Base-by-base conservation (phyloP, 2,329 filamentous ascomycete species). In the Colletotrichum cordylinicola region DNA sequence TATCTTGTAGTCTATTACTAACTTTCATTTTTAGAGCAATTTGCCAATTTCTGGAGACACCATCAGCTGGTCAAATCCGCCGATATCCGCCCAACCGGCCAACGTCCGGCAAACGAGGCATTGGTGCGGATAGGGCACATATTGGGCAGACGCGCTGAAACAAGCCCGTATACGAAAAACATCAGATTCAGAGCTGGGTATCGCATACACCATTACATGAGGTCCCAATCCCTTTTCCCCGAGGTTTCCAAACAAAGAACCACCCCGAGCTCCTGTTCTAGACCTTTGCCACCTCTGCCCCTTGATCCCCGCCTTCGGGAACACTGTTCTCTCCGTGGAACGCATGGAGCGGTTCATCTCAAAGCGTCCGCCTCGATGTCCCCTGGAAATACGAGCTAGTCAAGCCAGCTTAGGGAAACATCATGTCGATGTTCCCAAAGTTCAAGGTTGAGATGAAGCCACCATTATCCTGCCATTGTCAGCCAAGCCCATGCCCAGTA, bases 401-500 rank as follows among this genome's bases (percentile, higher is more conserved):
- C 15, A 58, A 58, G 27, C 27, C 24, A 27, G 24, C 13, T 27
- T 31, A 58, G 21, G 29, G 21, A 29, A 75, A 67, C 33, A 67
- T 31, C 35, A 72, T 35, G 16, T 75, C 73, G 4, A 72, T 56
- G 27, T 33, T 31, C 5, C 43, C 62, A 24, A 70, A 39, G 33
- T 74, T 70, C 48, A 64, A 58, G 24, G 39, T 71, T 3, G 55
- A 43, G 39, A 70, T 67, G 67, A 64, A 64, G 1, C 72, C 74
- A 4, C 69, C 39, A 31, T 70, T 72, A 18, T 73, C 67, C 62
- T 73, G 29, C 10, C 9, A 16, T 79, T 80, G 24, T 76, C 31
- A 81, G 82, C 27, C 9, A 2, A 82, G 81, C 68, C 70, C 66
- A n/a, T 27, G 9, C 9, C 24, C 27, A 56, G 16, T 6, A 77